Base-by-base conservation (phyloP, 2,329 filamentous ascomycete species). In the Colletotrichum camelliae region DNA sequence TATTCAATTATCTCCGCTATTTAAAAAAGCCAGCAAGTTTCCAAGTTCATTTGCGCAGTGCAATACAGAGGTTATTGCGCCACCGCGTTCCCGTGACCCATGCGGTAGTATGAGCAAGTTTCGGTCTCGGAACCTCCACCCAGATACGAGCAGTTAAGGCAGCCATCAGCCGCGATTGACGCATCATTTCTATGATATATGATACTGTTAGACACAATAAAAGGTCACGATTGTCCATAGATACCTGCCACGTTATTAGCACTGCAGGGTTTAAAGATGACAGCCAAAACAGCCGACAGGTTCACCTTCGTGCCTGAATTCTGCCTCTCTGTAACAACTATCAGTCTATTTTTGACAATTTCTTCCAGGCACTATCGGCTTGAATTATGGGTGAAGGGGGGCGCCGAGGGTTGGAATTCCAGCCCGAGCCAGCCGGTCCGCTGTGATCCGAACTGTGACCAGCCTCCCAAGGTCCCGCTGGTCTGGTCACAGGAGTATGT, bases 351-450 rank as follows among this genome's bases (percentile, higher is more conserved):
- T 29, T 65, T 77, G 16, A 13, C 79, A 4, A 78, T 79, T 16
- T 81, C 80, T 24, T 78, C 79, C 4, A 68, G 76, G 3, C 66
- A 68, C 10, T 80, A 79, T 61, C 76, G 79, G 24, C 70, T 78
- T 7, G 74, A 75, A 33, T 76, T 82, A 9, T 82, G 81, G 80
- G 79, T 79, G 21, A 78, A 81, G 16, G 81, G 81, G 13, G 80
- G 80, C 55, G 76, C 76, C 29, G 68, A 80, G n/a, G 79, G 80
- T 16, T 83, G 79, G 78, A 83, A 81, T 73, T 83, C 80, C 52
- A 81, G 81, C 39, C 81, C 81, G 3, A 81, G 80, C 7, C 35
- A 78, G 24, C 78, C 80, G 52, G 79, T 81, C 5, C 82, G 81
- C 68, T 81, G 73, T 58, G 82, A 81, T 35, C 81, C 81, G 39